Base-by-base conservation (phyloP, 371 early-diverging fungal genomes). In the Actinomucor elegans region DNA sequence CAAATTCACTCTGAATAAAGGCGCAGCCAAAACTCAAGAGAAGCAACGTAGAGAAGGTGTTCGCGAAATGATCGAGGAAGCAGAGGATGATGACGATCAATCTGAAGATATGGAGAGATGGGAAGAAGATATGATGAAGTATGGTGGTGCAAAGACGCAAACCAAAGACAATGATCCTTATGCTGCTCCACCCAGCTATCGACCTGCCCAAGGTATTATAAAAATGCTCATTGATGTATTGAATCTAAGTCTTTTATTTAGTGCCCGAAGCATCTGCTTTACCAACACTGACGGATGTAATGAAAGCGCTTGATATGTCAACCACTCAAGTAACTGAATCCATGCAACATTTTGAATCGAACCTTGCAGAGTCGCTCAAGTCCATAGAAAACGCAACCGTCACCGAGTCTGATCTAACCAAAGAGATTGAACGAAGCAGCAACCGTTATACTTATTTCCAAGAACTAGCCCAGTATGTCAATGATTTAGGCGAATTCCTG, bases 381-480 rank as follows among this genome's bases (percentile, higher is more conserved):
- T 73, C 81, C 28, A 60, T 81, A 14, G 71, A 73, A 1, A 66
- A 58, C 4, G 51, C 76, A 6, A 46, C 63, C 4, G 52, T 49
- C 0, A 54, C 71, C 15, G 54, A 73, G n/a, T 52, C 52, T 3
- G 78, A 73, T 21, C 47, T 83, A 4, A 67, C 66, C 1, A 67
- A 60, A 1, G 81, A 83, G 46, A 70, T 85, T 23, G 48, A 73
- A 41, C 66, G 60, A 6, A 66, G 75, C 0, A 79, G 82, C 33
- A 58, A 64, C 8, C 75, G 87, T 24, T 88, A 86, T 57, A 79
- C 72, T 15, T 90, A 84, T 58, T 90, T 85, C 60, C 87, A 87
- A 51, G 76, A 82, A 21, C 59, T 88, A n/a, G 62, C 69, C 24
- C 69, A 75, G 1, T 86, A 74, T 61, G 71, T 84, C 17, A 75